Evolutionary conservation across 345 rosid species (phyloP).

Genomic region (Citrus cavaleriei): DNA sequence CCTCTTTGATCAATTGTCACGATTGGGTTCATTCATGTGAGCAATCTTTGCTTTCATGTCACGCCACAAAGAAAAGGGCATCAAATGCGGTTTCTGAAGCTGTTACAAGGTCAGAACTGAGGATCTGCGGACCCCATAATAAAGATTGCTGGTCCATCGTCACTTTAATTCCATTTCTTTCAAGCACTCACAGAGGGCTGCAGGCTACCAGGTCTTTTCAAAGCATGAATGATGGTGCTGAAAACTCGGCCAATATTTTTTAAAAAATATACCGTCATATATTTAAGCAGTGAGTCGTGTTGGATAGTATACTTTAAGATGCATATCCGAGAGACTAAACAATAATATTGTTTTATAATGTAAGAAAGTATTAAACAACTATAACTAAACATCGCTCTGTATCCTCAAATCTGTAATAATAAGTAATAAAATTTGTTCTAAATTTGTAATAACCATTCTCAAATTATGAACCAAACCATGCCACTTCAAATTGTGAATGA

Average conservation of each 20-base stretch:
- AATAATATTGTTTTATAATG: neutral
- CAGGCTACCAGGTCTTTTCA: neutral
- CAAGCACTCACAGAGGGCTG: neutral
- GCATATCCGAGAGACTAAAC: too few species aligned
- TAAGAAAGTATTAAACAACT: neutral
- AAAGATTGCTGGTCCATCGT: conserved; percentile 3
- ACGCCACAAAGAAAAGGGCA: neutral
- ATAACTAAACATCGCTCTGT: neutral
- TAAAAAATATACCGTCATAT: too few species aligned
- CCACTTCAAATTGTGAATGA: too few species aligned
- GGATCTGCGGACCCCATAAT: neutral
- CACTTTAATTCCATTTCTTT: neutral
- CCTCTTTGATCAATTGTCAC: neutral
- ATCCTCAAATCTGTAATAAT: neutral
- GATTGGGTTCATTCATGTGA: neutral
- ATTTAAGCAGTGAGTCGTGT: too few species aligned
- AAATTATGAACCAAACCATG: neutral
- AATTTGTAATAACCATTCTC: neutral
- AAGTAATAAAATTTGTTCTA: too few species aligned
- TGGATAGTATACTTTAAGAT: too few species aligned
- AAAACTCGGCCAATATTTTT: neutral
- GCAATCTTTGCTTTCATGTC: neutral
- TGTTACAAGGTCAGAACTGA: neutral
- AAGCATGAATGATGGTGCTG: neutral
- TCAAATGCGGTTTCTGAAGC: neutral